Evolutionary conservation across 192 early-diverging fungal genomes (phyloP).

Genomic region (Diversispora epigaea): DNA sequence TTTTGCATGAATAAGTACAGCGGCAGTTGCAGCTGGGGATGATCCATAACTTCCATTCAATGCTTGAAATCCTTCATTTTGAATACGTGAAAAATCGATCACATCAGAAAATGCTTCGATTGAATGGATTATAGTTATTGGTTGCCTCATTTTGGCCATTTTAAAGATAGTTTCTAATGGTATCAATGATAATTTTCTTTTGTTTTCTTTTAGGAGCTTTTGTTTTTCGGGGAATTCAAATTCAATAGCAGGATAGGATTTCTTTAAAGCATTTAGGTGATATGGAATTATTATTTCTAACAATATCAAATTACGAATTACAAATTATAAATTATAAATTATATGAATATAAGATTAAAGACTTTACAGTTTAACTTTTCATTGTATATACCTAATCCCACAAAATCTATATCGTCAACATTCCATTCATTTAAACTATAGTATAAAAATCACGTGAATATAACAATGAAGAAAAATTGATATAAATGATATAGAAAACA

Average conservation of each 20-base stretch:
- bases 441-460: not conserved
- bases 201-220: not conserved
- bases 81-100: constrained; percentile 6
- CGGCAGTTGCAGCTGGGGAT: constrained; percentile 18
- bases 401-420: not conserved
- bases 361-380: too few species aligned
- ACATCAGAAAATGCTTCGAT: constrained; percentile 11
- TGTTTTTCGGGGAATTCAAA: constrained; percentile 20
- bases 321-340: not conserved
- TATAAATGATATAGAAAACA: not conserved
- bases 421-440: constrained; percentile 24
- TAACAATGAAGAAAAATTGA: not conserved
- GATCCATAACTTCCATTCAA: constrained; percentile 29
- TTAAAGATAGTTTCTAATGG: constrained; percentile 9
- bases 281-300: constrained; percentile 13
- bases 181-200: constrained; percentile 13
- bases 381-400: not conserved
- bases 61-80: constrained; percentile 26
- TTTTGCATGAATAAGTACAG: not conserved
- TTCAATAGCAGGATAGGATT: not conserved
- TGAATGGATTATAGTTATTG: not conserved
- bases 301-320: not conserved
- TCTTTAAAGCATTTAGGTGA: not conserved
- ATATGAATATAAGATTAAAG: too few species aligned
- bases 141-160: too few species aligned